Percentiles rank a stretch among this genome's conserved stretches.
Conservation (phyloP, 73 alveolate genomes). For the Symbiodinium natans region DNA sequence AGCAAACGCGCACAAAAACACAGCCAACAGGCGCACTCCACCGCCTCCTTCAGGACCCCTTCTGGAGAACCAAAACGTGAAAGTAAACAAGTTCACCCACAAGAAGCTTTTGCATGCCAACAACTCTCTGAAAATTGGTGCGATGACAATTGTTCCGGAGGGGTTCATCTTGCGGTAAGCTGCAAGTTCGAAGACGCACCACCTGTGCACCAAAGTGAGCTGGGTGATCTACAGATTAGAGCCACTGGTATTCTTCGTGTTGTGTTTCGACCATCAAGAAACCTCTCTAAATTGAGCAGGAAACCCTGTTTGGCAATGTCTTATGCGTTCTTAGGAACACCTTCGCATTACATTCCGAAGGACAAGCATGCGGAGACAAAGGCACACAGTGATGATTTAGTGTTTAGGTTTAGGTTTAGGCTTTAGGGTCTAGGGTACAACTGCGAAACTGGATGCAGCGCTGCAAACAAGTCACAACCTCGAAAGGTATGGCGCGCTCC, state of each 20-base stretch:
- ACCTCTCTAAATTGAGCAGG: no score
- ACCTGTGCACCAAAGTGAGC: neutral
- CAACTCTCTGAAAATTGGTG: neutral
- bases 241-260: neutral
- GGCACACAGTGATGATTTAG: no score
- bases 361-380: neutral
- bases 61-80: neutral
- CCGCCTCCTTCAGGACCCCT: neutral
- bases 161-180: neutral
- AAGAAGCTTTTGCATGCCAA: neutral
- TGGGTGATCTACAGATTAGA: neutral
- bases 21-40: neutral
- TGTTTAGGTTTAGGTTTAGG: no score
- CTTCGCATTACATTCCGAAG: neutral
- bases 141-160: neutral
- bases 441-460: neutral
- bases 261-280: no score
- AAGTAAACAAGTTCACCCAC: neutral
- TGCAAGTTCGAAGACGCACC: neutral
- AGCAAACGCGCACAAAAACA: neutral
- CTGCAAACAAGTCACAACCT: neutral
- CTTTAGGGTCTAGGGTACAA: no score
- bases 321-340: neutral
- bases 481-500: neutral
- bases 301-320: neutral